Conservation (phyloP, 2,329 filamentous ascomycete species). For the Hymenoscyphus occultus region DNA sequence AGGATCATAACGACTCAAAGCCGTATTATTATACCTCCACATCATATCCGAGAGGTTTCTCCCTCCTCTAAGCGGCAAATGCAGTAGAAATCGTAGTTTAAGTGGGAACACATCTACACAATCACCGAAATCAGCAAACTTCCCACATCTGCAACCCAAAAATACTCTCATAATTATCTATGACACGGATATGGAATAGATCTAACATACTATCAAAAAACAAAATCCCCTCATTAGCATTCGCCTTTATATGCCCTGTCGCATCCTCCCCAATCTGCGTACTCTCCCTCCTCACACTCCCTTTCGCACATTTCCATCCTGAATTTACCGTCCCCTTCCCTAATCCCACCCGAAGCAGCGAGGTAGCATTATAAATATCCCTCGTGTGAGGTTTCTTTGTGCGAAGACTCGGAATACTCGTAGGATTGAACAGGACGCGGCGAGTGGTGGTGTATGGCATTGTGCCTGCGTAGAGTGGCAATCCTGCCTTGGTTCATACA, state of each 20-base stretch:
- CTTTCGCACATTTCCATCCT: slow-evolving; percentile 27
- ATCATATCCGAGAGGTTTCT: slow-evolving; percentile 47
- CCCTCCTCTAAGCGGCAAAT: slow-evolving; percentile 48
- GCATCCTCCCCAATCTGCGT: slow-evolving; percentile 57
- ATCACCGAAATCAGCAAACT: not conserved
- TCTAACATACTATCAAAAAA: slow-evolving; percentile 79
- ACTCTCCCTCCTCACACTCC: slow-evolving; percentile 41
- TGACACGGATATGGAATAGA: not conserved
- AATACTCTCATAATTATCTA: not conserved
- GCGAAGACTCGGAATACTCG: slow-evolving; percentile 37
- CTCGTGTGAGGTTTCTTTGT: slow-evolving; percentile 24
- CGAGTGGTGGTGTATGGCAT: slow-evolving; percentile 29
- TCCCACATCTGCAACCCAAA: not conserved
- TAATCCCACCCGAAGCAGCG: slow-evolving; percentile 17
- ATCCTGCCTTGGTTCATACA: not conserved
- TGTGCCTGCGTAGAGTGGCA: not conserved
- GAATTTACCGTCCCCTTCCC: slow-evolving; percentile 13
- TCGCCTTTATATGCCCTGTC: slow-evolving; percentile 77
- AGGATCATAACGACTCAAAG: slow-evolving; percentile 54
- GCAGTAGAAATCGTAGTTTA: slow-evolving; percentile 62
- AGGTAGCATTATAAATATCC: slow-evolving; percentile 28
- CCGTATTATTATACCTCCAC: slow-evolving; percentile 49
- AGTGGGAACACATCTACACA: slow-evolving; percentile 78
- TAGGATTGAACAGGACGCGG: slow-evolving; percentile 36
- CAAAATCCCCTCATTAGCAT: slow-evolving; percentile 74